Evolutionary conservation across 2,329 filamentous ascomycete species (phyloP), one percentile per base, ranked within the genome.

Genomic region (Pleomassaria siparia): DNA sequence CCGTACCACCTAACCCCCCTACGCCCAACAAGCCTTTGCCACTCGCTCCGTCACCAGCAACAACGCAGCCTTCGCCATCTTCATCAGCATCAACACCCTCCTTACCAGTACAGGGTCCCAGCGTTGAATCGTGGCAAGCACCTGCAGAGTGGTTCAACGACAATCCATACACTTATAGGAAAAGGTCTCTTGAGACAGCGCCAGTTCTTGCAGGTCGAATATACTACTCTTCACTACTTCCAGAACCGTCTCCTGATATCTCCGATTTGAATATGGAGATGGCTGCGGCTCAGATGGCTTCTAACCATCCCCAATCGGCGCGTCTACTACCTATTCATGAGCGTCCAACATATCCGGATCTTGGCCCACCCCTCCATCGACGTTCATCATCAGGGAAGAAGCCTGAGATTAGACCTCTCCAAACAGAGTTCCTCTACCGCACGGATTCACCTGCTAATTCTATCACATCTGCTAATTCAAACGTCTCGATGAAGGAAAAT

Each of bases 151-250:
- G 63, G 66, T 54, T 54, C 15, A 48, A 58, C 33, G 20, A 37
- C n/a, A 29, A 16, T 32, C 36, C 41, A n/a, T n/a, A n/a, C n/a
- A n/a, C n/a, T 10, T 28, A 40, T 18, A 26, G n/a, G 4, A 43
- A 42, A 15, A 18, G 32, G 13, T 30, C 47, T 18, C 35, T 42
- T 35, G 47, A 16, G 46, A 21, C 42, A 47, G 40, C 53, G 25
- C 24, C 44, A 20, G 30, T 46, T 37, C 30, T 33, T n/a, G 3
- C 49, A 13, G 41, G 37, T 40, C 58, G 60, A 22, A 51, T 41
- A 10, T 66, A 60, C n/a, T n/a, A n/a, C 35, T 63, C 56, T 26
- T 62, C 60, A 30, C 49, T 67, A 6, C 47, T 69, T 15, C 64
- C 65, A 32, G 66, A 67, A n/a, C 56, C 64, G 28, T 64, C 58